These are phyloP conservation scores for Quercus aquifolioides DNA, from an alignment of 306 rosid species.

Conservation along the genomic window DNA sequence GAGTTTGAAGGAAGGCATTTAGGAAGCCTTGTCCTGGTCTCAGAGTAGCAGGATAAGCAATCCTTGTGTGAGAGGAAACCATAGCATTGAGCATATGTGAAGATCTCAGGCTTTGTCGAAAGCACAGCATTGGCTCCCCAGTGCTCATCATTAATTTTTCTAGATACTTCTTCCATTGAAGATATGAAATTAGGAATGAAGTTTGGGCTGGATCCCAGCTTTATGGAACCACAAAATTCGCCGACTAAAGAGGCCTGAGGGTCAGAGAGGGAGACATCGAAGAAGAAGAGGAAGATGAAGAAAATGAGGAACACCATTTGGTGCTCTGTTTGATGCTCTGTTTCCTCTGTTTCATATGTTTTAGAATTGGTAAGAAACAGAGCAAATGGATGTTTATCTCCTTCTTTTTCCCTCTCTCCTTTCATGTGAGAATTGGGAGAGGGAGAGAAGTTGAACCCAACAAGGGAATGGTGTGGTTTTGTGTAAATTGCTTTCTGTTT, in stretches of 20 bases:
- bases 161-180: conserved; percentile 28
- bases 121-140: conserved; percentile 24
- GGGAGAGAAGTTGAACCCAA: conserved; percentile 2
- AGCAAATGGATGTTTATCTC: too few relatives aligned
- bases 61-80: conserved; percentile 24
- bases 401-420: too few relatives aligned
- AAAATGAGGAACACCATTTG: not conserved
- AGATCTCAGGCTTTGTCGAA: conserved; percentile 11
- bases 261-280: not conserved
- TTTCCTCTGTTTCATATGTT: not conserved
- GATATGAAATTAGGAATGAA: conserved; percentile 11
- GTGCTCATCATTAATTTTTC: not conserved
- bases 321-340: not conserved
- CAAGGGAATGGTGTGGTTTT: not conserved
- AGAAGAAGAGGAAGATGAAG: not conserved
- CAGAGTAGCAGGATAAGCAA: conserved; percentile 37
- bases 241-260: conserved; percentile 2
- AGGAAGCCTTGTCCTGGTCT: conserved; percentile 22
- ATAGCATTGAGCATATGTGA: conserved; percentile 42
- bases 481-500: not conserved
- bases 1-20: conserved; percentile 34
- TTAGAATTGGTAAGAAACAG: too few relatives aligned
- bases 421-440: not conserved
- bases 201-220: not conserved
- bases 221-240: conserved; percentile 26